Conservation (phyloP, 129 eudicot genomes). For the Lactuca sativa region DNA sequence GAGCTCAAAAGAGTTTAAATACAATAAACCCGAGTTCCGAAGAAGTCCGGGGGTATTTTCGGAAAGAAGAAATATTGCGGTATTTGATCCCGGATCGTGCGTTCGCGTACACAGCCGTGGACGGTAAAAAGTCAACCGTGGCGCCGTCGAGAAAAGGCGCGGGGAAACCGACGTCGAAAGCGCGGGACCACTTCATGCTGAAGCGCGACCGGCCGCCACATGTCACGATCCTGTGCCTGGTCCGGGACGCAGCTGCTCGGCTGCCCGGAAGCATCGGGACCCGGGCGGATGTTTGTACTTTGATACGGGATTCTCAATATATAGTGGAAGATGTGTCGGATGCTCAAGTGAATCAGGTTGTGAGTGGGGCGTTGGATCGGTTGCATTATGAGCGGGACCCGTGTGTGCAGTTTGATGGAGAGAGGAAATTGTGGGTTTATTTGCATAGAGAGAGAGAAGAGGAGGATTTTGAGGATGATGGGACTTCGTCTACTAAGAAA, state of each 20-base stretch:
- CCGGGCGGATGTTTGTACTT: constrained; percentile 93
- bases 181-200: constrained; percentile 95
- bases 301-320: constrained; percentile 91
- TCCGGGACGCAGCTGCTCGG: constrained; percentile 96
- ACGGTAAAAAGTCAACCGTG: constrained; percentile 88
- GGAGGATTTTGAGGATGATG: constrained; percentile 98
- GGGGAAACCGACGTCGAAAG: constrained; percentile 98
- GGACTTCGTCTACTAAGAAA: constrained; percentile 96
- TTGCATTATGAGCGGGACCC: constrained; percentile 98
- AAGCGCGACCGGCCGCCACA: constrained; percentile 95
- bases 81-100: constrained; percentile 92
- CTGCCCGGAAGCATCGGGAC: constrained; percentile 96
- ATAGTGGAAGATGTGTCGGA: constrained; percentile 89
- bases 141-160: constrained; percentile 97
- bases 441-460: constrained; percentile 93
- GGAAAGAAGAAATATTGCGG: constrained; percentile 81
- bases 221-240: constrained; percentile 93
- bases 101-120: constrained; percentile 83
- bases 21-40: constrained; percentile 86
- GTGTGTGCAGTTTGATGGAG: constrained; percentile 90
- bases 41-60: constrained; percentile 81
- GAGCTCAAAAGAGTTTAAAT: constrained; percentile 90
- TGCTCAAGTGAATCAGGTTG: constrained; percentile 89
- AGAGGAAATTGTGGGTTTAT: constrained; percentile 92
- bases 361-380: constrained; percentile 97